phyloP scores from a whole-genome alignment of 2,329 filamentous ascomycete genomes.

The Stagonosporopsis vannaccii region DNA sequence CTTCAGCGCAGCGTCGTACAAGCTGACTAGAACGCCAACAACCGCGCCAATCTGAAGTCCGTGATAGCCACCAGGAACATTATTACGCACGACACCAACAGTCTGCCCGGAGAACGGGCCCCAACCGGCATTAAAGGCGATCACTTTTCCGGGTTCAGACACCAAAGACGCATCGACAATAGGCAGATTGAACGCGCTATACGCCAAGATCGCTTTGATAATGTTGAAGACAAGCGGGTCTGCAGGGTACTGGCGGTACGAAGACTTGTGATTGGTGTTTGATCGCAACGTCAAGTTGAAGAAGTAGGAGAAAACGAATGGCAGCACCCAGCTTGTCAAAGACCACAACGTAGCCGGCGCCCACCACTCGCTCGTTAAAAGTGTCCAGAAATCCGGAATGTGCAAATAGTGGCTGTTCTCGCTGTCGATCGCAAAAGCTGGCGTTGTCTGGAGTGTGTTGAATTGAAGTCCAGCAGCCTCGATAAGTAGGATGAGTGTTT shows the following conservation, averaged over 20 bases:
- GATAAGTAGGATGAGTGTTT: slow-evolving; percentile 60
- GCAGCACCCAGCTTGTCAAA: slow-evolving; percentile 73
- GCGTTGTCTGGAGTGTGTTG: slow-evolving; percentile 74
- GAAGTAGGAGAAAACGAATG: slow-evolving; percentile 80
- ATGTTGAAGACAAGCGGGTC: slow-evolving; percentile 93
- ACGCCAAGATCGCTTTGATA: slow-evolving; percentile 81
- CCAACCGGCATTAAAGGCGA: slow-evolving; percentile 52
- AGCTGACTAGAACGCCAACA: slow-evolving; percentile 71
- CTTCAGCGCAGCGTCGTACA: slow-evolving; percentile 80
- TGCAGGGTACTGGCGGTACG: slow-evolving; percentile 64
- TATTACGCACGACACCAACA: slow-evolving; percentile 68
- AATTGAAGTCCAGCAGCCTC: slow-evolving; percentile 72
- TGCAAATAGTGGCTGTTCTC: slow-evolving; percentile 68
- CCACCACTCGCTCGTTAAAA: slow-evolving; percentile 84
- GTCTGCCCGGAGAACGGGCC: slow-evolving; percentile 67
- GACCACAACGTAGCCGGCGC: slow-evolving; percentile 79
- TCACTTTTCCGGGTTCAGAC: slow-evolving; percentile 58
- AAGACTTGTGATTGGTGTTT: slow-evolving; percentile 55
- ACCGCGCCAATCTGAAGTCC: slow-evolving; percentile 72
- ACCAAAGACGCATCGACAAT: slow-evolving; percentile 22
- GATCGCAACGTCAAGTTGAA: slow-evolving; percentile 79
- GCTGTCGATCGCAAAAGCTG: slow-evolving; percentile 67
- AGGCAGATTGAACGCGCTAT: slow-evolving; percentile 72
- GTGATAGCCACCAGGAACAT: slow-evolving; percentile 75
- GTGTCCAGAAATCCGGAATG: slow-evolving; percentile 80